A percentile compares a stretch with the other conserved stretches of the same genome.
Conservation (phyloP, 169 alveolate species). For the Eimeria falciformis region DNA sequence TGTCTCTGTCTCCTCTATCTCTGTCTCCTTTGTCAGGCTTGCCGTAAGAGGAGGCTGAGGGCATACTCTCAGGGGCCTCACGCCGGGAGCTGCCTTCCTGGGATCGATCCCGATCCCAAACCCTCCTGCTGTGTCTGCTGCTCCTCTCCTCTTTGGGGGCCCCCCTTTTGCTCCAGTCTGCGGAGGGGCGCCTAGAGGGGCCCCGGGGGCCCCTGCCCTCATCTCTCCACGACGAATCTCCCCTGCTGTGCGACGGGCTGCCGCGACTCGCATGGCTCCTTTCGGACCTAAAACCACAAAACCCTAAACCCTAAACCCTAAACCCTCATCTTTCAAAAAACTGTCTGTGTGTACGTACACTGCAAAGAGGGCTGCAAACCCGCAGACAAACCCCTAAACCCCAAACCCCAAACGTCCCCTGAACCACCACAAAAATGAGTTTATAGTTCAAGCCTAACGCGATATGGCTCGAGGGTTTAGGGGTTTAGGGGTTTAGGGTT, state of each 20-base stretch:
- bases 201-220: constrained; percentile 27
- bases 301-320: constrained; percentile 11
- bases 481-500: constrained; percentile 8
- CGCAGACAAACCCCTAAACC: not conserved
- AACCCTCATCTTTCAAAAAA: not conserved
- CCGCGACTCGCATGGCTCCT: constrained; percentile 19
- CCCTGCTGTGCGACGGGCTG: constrained; percentile 29
- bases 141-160: constrained; percentile 22
- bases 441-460: too few relatives aligned
- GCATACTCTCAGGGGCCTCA: constrained; percentile 52
- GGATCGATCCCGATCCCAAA: constrained; percentile 23
- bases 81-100: constrained; percentile 27
- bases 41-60: not conserved
- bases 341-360: too few relatives aligned
- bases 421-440: not conserved
- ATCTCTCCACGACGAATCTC: constrained; percentile 2
- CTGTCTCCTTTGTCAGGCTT: constrained; percentile 17
- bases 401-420: not conserved
- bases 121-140: constrained; percentile 37
- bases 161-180: not conserved
- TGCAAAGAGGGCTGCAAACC: too few relatives aligned
- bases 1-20: constrained; percentile 10
- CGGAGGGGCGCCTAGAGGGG: constrained; percentile 16
- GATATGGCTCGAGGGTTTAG: not conserved
- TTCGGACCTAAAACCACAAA: not conserved